Conservation (phyloP, 2,329 filamentous ascomycete species). For the Stachybotrys echinatus region DNA sequence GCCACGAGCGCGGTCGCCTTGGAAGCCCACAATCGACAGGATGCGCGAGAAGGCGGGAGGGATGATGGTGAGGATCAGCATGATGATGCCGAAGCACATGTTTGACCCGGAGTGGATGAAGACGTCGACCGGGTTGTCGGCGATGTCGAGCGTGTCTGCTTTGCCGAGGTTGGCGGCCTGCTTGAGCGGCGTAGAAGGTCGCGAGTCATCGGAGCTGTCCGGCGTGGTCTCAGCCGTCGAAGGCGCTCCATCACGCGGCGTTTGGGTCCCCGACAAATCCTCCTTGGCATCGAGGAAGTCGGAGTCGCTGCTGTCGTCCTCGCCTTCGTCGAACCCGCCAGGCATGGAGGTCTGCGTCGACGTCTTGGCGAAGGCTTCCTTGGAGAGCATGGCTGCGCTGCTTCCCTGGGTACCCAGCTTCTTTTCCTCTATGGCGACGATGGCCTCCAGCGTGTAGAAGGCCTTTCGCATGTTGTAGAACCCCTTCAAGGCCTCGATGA, state of each 20-base stretch:
- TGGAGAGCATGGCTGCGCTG: background rate
- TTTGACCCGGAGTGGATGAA: conserved; percentile 88
- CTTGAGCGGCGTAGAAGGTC: background rate
- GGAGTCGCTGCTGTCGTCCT: conserved; percentile 6
- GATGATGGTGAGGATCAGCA: conserved; percentile 86
- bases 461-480: conserved; percentile 93
- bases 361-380: background rate
- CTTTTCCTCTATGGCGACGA: conserved; percentile 69
- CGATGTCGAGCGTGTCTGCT: conserved; percentile 56
- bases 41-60: conserved; percentile 87
- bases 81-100: conserved; percentile 82
- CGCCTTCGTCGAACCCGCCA: conserved; percentile 11
- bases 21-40: conserved; percentile 84
- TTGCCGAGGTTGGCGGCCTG: conserved; percentile 13
- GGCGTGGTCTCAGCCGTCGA: conserved; percentile 13
- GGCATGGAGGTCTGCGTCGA: background rate
- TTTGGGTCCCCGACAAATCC: conserved; percentile 27
- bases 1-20: conserved; percentile 78
- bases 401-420: conserved; percentile 14
- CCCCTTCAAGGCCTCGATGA: conserved; percentile 84
- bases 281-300: conserved; percentile 36
- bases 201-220: background rate
- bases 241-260: conserved; percentile 32
- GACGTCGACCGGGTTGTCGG: conserved; percentile 71
- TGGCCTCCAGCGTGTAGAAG: conserved; percentile 73